Percentiles rank a stretch among this genome's conserved stretches.
Evolutionary conservation across 345 rosid genomes (phyloP).

Genomic region (Cardamine resedifolia): DNA sequence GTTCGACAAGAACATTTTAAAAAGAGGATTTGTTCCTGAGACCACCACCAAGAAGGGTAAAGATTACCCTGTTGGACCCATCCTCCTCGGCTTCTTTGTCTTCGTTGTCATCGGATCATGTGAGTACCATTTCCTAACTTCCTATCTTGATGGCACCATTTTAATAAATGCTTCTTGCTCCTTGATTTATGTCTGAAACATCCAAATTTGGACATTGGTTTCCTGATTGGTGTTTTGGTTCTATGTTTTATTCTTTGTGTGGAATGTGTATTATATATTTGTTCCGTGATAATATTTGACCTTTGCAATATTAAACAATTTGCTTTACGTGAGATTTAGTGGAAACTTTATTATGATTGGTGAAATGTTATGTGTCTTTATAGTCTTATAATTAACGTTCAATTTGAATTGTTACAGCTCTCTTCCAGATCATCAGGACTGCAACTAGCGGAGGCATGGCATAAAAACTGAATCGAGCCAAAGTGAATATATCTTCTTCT

Average conservation of each 20-base stretch:
- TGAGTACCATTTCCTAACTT: conserved; percentile 40
- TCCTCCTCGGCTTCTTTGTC: conserved; percentile 87
- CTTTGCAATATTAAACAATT: too few relatives aligned
- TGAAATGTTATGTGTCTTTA: too few relatives aligned
- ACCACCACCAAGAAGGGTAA: conserved; percentile 76
- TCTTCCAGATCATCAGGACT: conserved; percentile 94
- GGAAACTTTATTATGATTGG: too few relatives aligned
- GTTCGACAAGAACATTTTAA: conserved; percentile 84
- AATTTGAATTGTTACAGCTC: conserved; percentile 51
- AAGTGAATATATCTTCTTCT: conserved; percentile 3
- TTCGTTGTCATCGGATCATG: conserved; percentile 97
- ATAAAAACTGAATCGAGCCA: conserved; percentile 30
- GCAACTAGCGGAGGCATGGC: conserved; percentile 77
- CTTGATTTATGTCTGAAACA: neutral
- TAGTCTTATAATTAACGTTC: too few relatives aligned
- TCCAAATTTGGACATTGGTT: neutral
- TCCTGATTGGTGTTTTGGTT: neutral
- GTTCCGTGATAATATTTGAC: too few relatives aligned
- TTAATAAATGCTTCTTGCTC: too few relatives aligned
- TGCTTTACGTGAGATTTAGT: too few relatives aligned
- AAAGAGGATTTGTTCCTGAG: conserved; percentile 91
- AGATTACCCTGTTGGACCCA: conserved; percentile 91
- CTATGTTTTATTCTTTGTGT: too few relatives aligned
- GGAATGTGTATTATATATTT: too few relatives aligned
- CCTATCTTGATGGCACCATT: too few relatives aligned